Base-by-base conservation (phyloP, 2,329 filamentous ascomycete species). In the Huntiella bhutanensis region DNA sequence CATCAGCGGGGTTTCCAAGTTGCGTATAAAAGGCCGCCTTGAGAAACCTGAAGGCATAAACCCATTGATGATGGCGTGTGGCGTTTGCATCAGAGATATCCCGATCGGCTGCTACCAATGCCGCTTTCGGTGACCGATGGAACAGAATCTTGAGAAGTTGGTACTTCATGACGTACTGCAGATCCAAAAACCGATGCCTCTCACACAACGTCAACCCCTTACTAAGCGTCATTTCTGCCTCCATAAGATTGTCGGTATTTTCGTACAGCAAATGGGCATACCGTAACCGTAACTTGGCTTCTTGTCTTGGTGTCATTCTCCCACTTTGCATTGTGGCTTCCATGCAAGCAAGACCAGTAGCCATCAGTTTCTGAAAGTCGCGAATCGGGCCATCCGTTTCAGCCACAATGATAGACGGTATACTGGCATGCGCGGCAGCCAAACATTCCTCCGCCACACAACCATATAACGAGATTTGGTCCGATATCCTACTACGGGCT, bases 111-210 rank as follows among this genome's bases (percentile, higher is more conserved):
- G 77, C 70, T 52, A 80, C 86, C 54, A 86, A 65, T 1, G 81
- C 80, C 1, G 80, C 80, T 54, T 80, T 82, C 45, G 73, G 73
- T 52, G 75, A 84, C 37, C 75, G 72, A 54, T 80, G 77, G 53
- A 79, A 82, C 48, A 83, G 64, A 1, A 82, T 70, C 53, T 81
- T 78, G 42, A 78, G 69, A 49, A 81, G 71, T 12, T 85, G 64
- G 56, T 84, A 82, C 52, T 83, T 74, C 70, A 85, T 83, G 51
- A 75, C 75, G 59, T 85, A 85, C 57, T 83, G 85, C 35, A 86
- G 60, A 53, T 87, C 82, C 19, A 60, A 55, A 49, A 65, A 51
- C 6, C 63, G 61, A 47, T 65, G 60, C 58, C 64, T 75, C 50
- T 80, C 77, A 54, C 77, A 82, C 2, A 82, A 63, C 2, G 73